phyloP scores from a whole-genome alignment of 345 rosid genomes.

The Murraya paniculata region DNA sequence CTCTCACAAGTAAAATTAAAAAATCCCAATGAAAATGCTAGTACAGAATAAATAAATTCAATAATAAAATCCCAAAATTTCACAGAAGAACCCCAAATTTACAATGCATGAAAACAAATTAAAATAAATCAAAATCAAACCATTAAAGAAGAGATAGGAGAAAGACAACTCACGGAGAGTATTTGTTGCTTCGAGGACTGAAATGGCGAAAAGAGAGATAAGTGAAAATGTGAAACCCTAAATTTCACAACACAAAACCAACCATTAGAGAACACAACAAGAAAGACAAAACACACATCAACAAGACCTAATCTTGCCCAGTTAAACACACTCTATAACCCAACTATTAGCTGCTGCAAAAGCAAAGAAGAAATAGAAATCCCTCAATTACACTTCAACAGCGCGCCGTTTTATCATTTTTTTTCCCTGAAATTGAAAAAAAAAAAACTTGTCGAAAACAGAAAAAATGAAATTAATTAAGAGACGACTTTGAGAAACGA shows the following conservation, averaged over 20 bases:
- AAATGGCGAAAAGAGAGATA: conserved; percentile 15
- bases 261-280: conserved; percentile 27
- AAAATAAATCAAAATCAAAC: neutral
- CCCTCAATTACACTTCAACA: neutral
- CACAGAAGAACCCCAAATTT: neutral
- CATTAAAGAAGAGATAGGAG: neutral
- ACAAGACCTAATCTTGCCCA: conserved; percentile 1
- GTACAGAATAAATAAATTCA: neutral
- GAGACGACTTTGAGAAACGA: neutral
- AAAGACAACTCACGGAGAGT: conserved; percentile 30
- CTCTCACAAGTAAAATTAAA: neutral
- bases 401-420: neutral
- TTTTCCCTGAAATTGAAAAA: conserved; percentile 27
- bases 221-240: conserved; percentile 36
- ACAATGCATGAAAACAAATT: conserved; percentile 1
- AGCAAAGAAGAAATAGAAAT: neutral
- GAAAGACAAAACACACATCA: neutral
- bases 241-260: conserved; percentile 38
- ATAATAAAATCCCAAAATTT: neutral
- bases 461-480: neutral
- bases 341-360: neutral
- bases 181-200: neutral
- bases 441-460: conserved; percentile 1
- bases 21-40: neutral
- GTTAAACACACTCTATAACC: neutral